phyloP scores from a whole-genome alignment of 2,329 filamentous ascomycete genomes.

The Lachnellula subtilissima region DNA sequence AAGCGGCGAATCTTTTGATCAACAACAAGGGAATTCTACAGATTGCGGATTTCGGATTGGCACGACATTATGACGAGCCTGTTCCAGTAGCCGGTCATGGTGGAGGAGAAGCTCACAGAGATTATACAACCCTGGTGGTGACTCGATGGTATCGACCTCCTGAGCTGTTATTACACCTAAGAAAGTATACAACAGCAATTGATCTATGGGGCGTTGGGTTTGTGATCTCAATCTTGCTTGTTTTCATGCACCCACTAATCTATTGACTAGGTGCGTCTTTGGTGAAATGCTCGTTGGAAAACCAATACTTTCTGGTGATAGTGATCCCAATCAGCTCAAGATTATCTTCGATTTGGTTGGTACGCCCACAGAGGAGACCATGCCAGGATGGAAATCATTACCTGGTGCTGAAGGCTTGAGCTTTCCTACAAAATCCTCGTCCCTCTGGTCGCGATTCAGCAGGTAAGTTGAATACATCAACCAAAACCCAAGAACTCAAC shows the following conservation, averaged over 20 bases:
- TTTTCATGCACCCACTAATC: constrained; percentile 17
- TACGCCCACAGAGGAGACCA: constrained; percentile 79
- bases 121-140: constrained; percentile 95
- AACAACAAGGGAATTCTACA: constrained; percentile 90
- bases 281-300: constrained; percentile 95
- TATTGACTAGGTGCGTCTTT: constrained; percentile 75
- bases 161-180: constrained; percentile 81
- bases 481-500: constrained; percentile 15
- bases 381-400: constrained; percentile 84
- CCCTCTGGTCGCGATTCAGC: constrained; percentile 68
- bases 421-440: constrained; percentile 57
- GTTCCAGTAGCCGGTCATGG: constrained; percentile 72
- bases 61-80: constrained; percentile 84
- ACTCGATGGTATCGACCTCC: constrained; percentile 96
- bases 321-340: constrained; percentile 82
- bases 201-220: constrained; percentile 98
- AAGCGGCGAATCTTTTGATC: constrained; percentile 94
- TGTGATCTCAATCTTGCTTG: constrained; percentile 31
- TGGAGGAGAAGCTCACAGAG: constrained; percentile 77
- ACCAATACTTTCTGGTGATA: constrained; percentile 86
- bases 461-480: constrained; percentile 45
- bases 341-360: constrained; percentile 93
- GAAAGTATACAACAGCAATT: constrained; percentile 93
- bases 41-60: constrained; percentile 95
- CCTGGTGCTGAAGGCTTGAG: constrained; percentile 74